Percentiles rank a stretch among this genome's conserved stretches.
These are phyloP conservation scores for Penicillium nucicola DNA, from an alignment of 495 filamentous ascomycete genomes.

Conservation along the genomic window DNA sequence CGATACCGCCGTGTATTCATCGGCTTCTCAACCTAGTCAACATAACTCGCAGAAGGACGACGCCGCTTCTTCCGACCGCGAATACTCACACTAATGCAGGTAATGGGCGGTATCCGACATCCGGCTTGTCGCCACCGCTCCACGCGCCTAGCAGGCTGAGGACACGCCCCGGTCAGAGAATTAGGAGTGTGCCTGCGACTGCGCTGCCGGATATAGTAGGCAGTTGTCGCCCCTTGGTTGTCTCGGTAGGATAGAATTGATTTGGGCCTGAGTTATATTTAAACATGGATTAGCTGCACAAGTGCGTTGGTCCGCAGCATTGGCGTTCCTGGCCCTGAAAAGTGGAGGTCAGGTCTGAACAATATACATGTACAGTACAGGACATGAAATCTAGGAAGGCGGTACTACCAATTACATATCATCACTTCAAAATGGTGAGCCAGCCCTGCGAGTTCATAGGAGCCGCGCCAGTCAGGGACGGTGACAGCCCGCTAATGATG, in stretches of 20 bases:
- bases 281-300: background rate
- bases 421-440: no score
- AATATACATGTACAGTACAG: no score
- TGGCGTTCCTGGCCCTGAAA: no score
- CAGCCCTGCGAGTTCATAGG: no score
- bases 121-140: conserved; percentile 17
- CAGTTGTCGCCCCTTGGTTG: conserved; percentile 23
- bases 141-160: conserved; percentile 23
- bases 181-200: conserved; percentile 53
- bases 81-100: conserved; percentile 7
- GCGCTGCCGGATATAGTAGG: conserved; percentile 49
- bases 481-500: no score
- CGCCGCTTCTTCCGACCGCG: conserved; percentile 17
- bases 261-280: conserved; percentile 16
- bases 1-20: conserved; percentile 14
- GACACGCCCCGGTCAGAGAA: conserved; percentile 49
- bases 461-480: no score
- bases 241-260: conserved; percentile 18
- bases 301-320: no score
- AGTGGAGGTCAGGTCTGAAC: no score
- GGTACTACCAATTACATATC: no score
- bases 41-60: conserved; percentile 15
- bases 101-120: conserved; percentile 25
- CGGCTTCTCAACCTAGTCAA: conserved; percentile 39
- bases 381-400: no score